Conservation (phyloP, 1,139 yeast genomes). For the Hansenula sp. region DNA sequence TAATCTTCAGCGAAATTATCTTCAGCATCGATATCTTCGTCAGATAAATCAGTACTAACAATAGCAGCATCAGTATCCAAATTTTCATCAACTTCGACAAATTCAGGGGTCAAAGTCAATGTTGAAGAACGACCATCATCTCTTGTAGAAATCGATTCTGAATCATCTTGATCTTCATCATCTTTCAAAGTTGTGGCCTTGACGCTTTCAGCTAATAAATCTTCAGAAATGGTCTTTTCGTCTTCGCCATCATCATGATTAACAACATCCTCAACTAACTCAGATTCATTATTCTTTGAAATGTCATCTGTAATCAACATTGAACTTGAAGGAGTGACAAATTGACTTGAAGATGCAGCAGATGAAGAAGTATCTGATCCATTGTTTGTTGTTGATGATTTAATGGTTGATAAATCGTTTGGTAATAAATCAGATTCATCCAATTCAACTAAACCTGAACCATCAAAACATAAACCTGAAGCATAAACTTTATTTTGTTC, state of each 20-base stretch:
- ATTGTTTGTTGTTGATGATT: neutral
- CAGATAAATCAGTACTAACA: constrained; percentile 1
- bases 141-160: neutral
- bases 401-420: neutral
- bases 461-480: constrained; percentile 1
- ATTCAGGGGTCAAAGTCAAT: neutral
- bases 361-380: neutral
- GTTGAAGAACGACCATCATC: neutral
- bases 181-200: neutral
- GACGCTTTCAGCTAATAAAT: no score
- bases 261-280: neutral
- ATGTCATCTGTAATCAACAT: neutral
- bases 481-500: neutral
- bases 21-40: constrained; percentile 1
- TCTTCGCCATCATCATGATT: neutral
- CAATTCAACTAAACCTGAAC: constrained; percentile 1
- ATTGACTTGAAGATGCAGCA: neutral
- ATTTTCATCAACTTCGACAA: neutral
- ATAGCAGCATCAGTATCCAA: neutral
- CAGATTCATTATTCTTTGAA: no score
- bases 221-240: neutral
- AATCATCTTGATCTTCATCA: neutral
- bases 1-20: constrained; percentile 5
- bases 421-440: neutral
- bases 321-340: neutral